Conservation (phyloP, 2,329 filamentous ascomycete genomes). For the Albophoma yamanashiensis region DNA sequence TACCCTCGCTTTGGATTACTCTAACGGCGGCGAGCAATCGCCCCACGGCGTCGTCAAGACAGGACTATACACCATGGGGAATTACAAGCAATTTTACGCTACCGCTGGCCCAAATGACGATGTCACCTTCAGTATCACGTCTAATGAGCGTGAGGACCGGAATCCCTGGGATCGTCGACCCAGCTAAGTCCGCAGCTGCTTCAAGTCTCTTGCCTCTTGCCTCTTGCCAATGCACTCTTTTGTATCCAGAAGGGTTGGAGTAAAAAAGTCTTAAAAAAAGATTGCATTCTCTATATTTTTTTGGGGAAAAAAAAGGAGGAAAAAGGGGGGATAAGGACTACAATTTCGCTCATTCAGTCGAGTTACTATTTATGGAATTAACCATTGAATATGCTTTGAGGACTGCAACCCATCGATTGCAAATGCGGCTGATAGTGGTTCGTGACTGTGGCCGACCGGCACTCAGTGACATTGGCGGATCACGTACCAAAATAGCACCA, state of each 20-base stretch:
- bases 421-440: too few species aligned
- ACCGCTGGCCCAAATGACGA: neutral
- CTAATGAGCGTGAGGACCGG: neutral
- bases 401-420: too few species aligned
- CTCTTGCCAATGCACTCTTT: neutral
- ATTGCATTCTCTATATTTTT: neutral
- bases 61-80: neutral
- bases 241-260: neutral
- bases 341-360: too few species aligned
- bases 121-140: neutral
- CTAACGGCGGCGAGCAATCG: neutral
- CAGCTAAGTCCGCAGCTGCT: neutral
- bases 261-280: neutral
- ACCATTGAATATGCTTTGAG: too few species aligned
- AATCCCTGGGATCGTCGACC: neutral
- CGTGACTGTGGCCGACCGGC: too few species aligned
- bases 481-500: too few species aligned
- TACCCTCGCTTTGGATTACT: neutral
- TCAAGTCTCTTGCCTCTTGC: neutral
- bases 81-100: neutral
- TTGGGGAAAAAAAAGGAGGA: neutral
- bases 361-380: too few species aligned
- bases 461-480: too few species aligned
- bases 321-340: neutral
- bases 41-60: neutral